Base-by-base conservation (phyloP, 2,329 filamentous ascomycete genomes). In the Arachnopeziza araneosa region DNA sequence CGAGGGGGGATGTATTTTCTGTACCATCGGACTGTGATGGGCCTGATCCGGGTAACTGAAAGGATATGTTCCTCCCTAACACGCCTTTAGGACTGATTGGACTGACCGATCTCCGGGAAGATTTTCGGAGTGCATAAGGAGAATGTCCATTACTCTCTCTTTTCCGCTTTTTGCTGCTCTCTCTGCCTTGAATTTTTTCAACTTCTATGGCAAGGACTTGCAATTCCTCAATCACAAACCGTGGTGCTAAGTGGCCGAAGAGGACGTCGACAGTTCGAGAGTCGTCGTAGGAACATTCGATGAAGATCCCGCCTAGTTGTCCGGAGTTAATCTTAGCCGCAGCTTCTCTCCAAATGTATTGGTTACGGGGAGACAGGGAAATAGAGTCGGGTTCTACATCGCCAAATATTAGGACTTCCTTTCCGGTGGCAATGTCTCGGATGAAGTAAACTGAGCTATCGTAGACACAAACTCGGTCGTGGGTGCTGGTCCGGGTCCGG, bases 371-470 rank as follows among this genome's bases (percentile, higher is more conserved):
- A 1, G 84, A 88, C 1, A 93, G 75, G 0, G 91, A 96, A 24
- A 98, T 76, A 9, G 86, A 88, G 74, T 99, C 95, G 0, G 95
- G 92, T 71, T 99, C 95, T 48, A 98, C 90, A 66, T 99, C 95
- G 21, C 95, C 95, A 71, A 97, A 98, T 54, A 99, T 90, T 61
- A 99, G 83, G 2, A 98, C 84, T 74, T 99, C 93, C 32, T 83
- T 82, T 1, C 84, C 83, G 0, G 85, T 89, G 0, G 77, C 72
- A 36, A 87, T 79, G 61, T 95, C 89, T 48, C 91, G 89, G 65
- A 99, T 89, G 74, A 99, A 98, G 75, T 93, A 98, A 0, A 91
- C 93, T 21, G 92, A 95, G 64, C 91, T 96, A 72, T 97, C 91
- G 62, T 91, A 88, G 1, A 92, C 89, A 67, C 88, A 92, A 36